phyloP scores from a whole-genome alignment of 805 yeast species.

The Saturnispora kantuleensis region DNA sequence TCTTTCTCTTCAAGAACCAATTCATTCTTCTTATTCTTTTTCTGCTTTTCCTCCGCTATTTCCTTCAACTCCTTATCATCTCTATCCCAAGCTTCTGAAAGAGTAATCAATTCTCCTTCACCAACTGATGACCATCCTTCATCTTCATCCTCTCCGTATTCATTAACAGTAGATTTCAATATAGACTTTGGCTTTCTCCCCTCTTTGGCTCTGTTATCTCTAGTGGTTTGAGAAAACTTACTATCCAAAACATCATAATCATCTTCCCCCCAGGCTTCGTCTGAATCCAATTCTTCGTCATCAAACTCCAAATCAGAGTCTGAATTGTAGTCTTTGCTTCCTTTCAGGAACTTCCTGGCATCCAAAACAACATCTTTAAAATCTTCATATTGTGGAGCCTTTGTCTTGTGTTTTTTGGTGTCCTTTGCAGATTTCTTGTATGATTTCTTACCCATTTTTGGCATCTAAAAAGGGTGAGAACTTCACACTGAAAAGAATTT shows the following conservation, averaged over 20 bases:
- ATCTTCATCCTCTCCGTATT: slow-evolving; percentile 40
- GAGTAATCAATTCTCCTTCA: slow-evolving; percentile 61
- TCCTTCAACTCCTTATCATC: slow-evolving; percentile 42
- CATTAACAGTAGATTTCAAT: slow-evolving; percentile 14
- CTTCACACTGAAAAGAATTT: background rate
- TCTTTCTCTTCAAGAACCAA: slow-evolving; percentile 17
- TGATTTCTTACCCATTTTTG: background rate
- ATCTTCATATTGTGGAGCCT: slow-evolving; percentile 8
- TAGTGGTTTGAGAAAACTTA: slow-evolving; percentile 57
- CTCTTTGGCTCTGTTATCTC: slow-evolving; percentile 33
- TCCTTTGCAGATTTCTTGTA: background rate
- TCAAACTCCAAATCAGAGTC: slow-evolving; percentile 26
- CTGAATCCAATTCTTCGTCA: slow-evolving; percentile 44
- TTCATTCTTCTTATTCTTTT: slow-evolving; percentile 12
- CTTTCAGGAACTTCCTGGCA: slow-evolving; percentile 24
- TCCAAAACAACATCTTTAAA: slow-evolving; percentile 24
- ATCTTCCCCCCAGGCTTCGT: slow-evolving; percentile 80
- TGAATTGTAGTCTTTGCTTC: slow-evolving; percentile 7
- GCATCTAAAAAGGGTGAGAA: too few species aligned
- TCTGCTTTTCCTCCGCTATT: background rate
- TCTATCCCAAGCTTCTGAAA: slow-evolving; percentile 85
- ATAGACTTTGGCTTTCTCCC: background rate
- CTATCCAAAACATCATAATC: slow-evolving; percentile 53
- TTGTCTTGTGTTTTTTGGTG: background rate
- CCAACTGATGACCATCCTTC: slow-evolving; percentile 66